Base-by-base conservation (phyloP, 768 basidiomycete species). In the Podaxis sp. region DNA sequence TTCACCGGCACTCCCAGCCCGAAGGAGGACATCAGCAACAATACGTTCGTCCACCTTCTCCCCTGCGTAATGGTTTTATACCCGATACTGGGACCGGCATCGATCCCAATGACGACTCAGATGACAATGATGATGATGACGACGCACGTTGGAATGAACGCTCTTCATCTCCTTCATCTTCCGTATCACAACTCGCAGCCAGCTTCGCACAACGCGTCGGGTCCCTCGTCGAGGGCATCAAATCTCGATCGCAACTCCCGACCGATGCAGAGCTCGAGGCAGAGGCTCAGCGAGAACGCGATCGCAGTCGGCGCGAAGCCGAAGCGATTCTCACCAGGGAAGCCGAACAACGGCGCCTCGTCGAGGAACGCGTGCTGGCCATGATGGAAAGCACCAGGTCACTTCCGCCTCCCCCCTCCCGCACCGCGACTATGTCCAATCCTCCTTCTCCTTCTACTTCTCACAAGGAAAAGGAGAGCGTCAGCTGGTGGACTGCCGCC, bases 241-340 rank as follows among this genome's bases (percentile, higher is more conserved):
- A 80, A 5, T 76, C 76, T 15, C 79, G 79, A 48, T 75, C 79
- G 6, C 66, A 67, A 4, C 73, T 82, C 68, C 89, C 84, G 2
- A 84, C 87, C 1, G 90, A 93, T 69, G 90, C 88, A 0, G 90
- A 95, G 70, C 74, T 95, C 8, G 92, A 93, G 74, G 90, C 89
- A 2, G 89, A 93, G 65, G 92, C 90, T 8, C 84, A 88, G 63
- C 77, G 85, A 28, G 92, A 93, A 71, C 84, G 92, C 49, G 92
- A 93, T 67, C 77, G 80, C 48, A 89, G 88, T 66, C 77, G 93
- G 63, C 79, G 85, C 42, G 91, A 93, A 71, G 92, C 92, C 0
- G 92, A 94, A 71, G 81, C 79, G 1, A 94, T 94, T 65, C 75
- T 94, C 30, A 87, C 81, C 0, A 80, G 74, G 58, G 93, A 94